phyloP scores from a whole-genome alignment of 345 rosid genomes.

The Syzygium jambos region DNA sequence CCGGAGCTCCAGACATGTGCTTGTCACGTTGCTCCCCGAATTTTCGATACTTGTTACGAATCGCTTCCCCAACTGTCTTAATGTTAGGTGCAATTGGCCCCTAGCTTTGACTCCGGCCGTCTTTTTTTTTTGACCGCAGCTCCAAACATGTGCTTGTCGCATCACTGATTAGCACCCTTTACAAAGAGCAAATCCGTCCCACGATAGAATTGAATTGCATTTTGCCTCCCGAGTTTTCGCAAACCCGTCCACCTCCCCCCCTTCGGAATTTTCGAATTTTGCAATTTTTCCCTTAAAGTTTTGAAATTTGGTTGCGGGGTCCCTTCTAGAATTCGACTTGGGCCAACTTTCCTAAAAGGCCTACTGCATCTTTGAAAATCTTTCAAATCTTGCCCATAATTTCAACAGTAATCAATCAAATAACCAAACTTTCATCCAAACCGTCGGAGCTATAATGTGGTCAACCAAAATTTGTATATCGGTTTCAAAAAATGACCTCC shows the following conservation, averaged over 20 bases:
- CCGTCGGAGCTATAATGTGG: background rate
- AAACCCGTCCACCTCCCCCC: no score
- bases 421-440: background rate
- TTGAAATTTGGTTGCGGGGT: background rate
- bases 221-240: background rate
- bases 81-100: background rate
- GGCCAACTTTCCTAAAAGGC: background rate
- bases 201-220: background rate
- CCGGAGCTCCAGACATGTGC: background rate
- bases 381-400: background rate
- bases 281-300: no score
- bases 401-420: background rate
- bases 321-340: background rate
- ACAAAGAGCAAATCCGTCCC: background rate
- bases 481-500: background rate
- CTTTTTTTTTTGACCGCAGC: background rate
- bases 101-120: background rate
- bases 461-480: background rate
- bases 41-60: background rate
- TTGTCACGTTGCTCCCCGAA: accelerated
- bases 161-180: background rate
- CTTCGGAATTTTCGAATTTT: no score
- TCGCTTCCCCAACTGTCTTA: background rate
- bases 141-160: background rate
- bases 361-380: background rate